Evolutionary conservation across 345 rosid species (phyloP).

Genomic region (Salix exigua): DNA sequence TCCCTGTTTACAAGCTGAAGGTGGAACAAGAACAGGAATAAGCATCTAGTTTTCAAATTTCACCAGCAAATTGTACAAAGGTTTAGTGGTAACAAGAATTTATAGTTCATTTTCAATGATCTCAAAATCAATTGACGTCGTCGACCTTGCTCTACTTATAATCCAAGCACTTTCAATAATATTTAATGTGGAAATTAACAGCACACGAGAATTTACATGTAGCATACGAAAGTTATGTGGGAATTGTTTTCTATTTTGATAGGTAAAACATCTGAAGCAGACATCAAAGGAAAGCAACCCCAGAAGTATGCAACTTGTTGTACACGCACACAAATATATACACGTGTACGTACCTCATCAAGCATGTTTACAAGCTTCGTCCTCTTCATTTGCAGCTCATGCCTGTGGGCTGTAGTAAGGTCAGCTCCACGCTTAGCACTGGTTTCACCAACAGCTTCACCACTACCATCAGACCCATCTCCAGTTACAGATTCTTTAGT

Average conservation of each 20-base stretch:
- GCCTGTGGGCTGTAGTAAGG: conserved; percentile 44
- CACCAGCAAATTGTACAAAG: background rate
- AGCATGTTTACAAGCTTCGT: conserved; percentile 62
- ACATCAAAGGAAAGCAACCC: background rate
- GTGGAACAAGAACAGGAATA: background rate
- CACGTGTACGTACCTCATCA: conserved; percentile 47
- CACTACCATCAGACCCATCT: conserved; percentile 16
- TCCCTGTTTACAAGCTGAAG: background rate
- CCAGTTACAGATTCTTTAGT: conserved; percentile 18
- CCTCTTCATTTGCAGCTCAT: conserved; percentile 63
- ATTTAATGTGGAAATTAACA: background rate
- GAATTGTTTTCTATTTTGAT: background rate
- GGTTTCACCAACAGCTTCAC: conserved; percentile 1
- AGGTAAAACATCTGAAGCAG: background rate
- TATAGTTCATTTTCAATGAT: background rate
- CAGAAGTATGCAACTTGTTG: background rate
- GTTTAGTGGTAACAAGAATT: background rate
- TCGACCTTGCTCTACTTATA: background rate
- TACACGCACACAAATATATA: background rate
- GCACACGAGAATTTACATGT: background rate
- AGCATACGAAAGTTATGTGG: background rate
- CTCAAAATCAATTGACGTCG: background rate
- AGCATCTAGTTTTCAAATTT: background rate
- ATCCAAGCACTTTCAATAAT: background rate
- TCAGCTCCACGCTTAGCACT: conserved; percentile 20